Conservation (phyloP, 2,329 filamentous ascomycete genomes). For the Phialophora expanda region DNA sequence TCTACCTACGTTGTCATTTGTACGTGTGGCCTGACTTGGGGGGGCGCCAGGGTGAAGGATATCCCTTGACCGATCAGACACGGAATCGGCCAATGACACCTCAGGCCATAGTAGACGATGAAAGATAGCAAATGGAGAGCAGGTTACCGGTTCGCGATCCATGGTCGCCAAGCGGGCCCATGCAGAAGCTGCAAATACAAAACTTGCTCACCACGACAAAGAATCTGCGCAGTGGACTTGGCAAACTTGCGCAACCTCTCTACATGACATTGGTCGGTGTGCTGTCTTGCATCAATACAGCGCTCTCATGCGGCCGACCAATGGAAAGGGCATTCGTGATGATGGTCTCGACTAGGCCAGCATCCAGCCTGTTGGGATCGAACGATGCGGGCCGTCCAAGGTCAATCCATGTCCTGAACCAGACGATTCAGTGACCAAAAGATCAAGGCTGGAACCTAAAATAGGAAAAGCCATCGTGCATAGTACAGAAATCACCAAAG, state of each 20-base stretch:
- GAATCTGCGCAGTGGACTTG: slow-evolving; percentile 34
- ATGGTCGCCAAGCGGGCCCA: neutral
- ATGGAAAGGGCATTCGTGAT: neutral
- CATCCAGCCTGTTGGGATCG: neutral
- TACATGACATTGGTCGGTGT: neutral
- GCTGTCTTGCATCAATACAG: neutral
- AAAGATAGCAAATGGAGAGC: slow-evolving; percentile 1
- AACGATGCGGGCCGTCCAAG: neutral
- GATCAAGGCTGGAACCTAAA: neutral
- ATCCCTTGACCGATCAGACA: too few relatives aligned
- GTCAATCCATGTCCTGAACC: neutral
- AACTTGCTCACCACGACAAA: slow-evolving; percentile 32
- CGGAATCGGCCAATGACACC: neutral
- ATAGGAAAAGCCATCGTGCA: neutral
- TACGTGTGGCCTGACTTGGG: neutral
- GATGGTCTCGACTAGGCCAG: neutral
- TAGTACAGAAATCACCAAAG: neutral
- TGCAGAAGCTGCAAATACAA: slow-evolving; percentile 5
- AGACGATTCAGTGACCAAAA: neutral
- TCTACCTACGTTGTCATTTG: neutral
- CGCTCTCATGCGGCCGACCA: neutral
- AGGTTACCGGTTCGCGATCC: neutral
- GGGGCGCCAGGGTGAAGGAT: neutral
- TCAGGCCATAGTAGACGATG: neutral
- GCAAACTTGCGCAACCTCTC: slow-evolving; percentile 12